Evolutionary conservation across 352 stramenopile genomes (phyloP), one percentile per base, ranked within the genome.

Genomic region (Globisporangium lucens): DNA sequence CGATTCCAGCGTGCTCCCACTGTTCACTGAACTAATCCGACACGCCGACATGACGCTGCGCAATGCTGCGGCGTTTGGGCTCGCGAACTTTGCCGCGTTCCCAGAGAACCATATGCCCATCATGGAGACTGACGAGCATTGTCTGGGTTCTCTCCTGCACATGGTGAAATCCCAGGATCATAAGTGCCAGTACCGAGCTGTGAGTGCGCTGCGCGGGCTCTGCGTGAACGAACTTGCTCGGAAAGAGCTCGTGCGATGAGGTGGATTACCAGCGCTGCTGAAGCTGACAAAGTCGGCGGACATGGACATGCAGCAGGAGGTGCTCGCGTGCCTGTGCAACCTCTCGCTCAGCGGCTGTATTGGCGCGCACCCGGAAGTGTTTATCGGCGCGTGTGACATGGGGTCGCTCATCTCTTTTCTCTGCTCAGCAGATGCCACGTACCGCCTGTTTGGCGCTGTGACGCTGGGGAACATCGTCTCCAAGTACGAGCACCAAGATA

Each of bases 241-340:
- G 36, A 79, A 90, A 38, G 82, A 95, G 67, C 93, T 99, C n/a
- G 91, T 99, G 27, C 78, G 83, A 2, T 73, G 79, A 43, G 91
- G 93, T 35, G 94, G 85, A 0, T 71, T 98, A n/a, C 86, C 85
- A 10, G 83, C 85, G 41, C 70, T 99, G 53, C 77, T 99, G 15
- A 75, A 76, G 13, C 82, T 99, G 24, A 95, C 96, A 7, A 89
- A 95, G 65, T 96, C 90, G 2, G 84, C 97, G 52, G 91, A 99
- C 72, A 95, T 97, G 71, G 93, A 98, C 58, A 79, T 99, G 1
- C 97, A 99, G 71, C 86, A 97, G 64, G 96, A 99, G 79, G 93
- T 98, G n/a, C 82, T 99, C 8, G 90, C 93, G 41, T 98, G 91
- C 46, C 68, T 99, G n/a, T 99, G 96, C 71, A 99, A 99, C 62